Percentiles rank a stretch among this genome's conserved stretches.
Conservation (phyloP, 1,284 basidiomycete species). For the Apiotrichum akiyoshidainum region DNA sequence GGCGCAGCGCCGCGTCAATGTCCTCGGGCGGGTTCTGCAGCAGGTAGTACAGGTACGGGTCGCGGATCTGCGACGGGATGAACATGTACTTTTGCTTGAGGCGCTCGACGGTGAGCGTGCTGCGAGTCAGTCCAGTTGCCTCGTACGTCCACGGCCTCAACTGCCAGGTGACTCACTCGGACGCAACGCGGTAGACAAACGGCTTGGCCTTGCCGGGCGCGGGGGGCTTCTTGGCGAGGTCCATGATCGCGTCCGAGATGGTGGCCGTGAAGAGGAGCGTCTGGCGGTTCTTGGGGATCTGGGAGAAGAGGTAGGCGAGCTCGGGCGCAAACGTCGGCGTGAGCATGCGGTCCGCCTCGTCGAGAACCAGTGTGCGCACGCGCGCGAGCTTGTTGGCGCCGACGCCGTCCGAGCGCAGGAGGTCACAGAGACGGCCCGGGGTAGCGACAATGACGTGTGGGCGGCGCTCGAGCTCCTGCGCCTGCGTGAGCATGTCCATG, state of each 20-base stretch:
- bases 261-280: constrained; percentile 98
- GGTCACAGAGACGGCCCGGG: constrained; percentile 90
- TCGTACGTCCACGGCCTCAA: too few relatives aligned
- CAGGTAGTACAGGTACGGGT: constrained; percentile 86
- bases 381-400: constrained; percentile 70
- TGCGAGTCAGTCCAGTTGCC: too few relatives aligned
- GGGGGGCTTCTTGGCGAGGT: constrained; percentile 69
- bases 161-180: constrained; percentile 57
- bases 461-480: constrained; percentile 74
- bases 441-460: constrained; percentile 96
- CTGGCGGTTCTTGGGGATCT: constrained; percentile 80
- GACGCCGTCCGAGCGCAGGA: constrained; percentile 67
- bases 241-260: constrained; percentile 79
- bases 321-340: constrained; percentile 88
- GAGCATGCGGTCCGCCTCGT: constrained; percentile 92
- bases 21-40: constrained; percentile 82
- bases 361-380: constrained; percentile 85
- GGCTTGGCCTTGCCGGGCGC: constrained; percentile 78
- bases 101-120: constrained; percentile 78
- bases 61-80: constrained; percentile 90
- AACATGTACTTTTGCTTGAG: constrained; percentile 88
- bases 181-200: constrained; percentile 78
- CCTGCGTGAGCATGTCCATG: constrained; percentile 97
- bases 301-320: constrained; percentile 71
- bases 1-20: constrained; percentile 52